phyloP scores from a whole-genome alignment of 306 rosid species.

The Inga oerstediana region DNA sequence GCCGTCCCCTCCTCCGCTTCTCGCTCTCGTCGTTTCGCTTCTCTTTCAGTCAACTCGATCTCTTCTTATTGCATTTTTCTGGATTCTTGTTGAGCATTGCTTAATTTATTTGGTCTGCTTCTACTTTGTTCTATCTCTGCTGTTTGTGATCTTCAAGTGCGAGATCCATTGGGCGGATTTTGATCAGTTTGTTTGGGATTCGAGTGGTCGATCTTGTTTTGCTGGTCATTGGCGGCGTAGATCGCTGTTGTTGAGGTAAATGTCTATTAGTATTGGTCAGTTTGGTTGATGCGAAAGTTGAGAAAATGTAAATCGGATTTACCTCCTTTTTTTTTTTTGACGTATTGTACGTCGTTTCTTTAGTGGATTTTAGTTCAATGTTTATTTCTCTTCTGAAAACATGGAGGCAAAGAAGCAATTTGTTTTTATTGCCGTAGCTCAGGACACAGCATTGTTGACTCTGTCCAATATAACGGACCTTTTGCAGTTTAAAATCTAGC shows the following conservation, averaged over 20 bases:
- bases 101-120: not conserved
- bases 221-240: slow-evolving; percentile 14
- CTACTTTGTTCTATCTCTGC: slow-evolving; percentile 4
- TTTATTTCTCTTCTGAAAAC: not conserved
- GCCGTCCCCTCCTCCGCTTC: not conserved
- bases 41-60: slow-evolving; percentile 44
- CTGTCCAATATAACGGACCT: slow-evolving; percentile 17
- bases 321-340: not conserved
- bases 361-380: slow-evolving; percentile 29
- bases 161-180: slow-evolving; percentile 11
- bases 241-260: slow-evolving; percentile 43
- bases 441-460: slow-evolving; percentile 11
- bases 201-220: slow-evolving; percentile 20
- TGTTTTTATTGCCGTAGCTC: not conserved
- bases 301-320: slow-evolving; percentile 5
- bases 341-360: not conserved
- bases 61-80: slow-evolving; percentile 27
- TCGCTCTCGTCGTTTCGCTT: slow-evolving; percentile 9
- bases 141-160: slow-evolving; percentile 4
- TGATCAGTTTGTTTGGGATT: slow-evolving; percentile 27
- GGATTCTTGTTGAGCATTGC: slow-evolving; percentile 18
- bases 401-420: not conserved
- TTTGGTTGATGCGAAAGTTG: slow-evolving; percentile 16
- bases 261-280: slow-evolving; percentile 7
- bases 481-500: slow-evolving; percentile 6